Conservation (phyloP, 1,284 basidiomycete genomes). For the Crucibulum parvulum region DNA sequence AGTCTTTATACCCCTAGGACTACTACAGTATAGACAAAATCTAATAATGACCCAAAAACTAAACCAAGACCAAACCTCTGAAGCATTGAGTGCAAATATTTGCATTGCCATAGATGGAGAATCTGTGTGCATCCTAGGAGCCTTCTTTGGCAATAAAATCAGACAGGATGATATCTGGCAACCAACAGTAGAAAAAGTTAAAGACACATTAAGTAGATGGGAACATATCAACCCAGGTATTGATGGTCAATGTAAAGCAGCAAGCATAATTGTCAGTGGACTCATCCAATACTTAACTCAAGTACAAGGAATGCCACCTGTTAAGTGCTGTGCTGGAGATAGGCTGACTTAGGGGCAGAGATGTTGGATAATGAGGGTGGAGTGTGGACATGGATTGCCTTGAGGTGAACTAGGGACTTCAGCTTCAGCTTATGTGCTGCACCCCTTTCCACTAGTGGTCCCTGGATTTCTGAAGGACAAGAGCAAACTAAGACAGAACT, state of each 20-base stretch:
- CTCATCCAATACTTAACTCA: neutral
- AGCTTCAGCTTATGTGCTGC: no score
- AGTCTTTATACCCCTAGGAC: conserved; percentile 32
- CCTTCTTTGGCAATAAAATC: conserved; percentile 16
- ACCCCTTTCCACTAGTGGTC: no score
- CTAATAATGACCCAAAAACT: conserved; percentile 8
- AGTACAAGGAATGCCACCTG: neutral
- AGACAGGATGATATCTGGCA: conserved; percentile 11
- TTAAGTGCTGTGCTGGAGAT: no score
- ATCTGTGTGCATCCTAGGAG: conserved; percentile 12
- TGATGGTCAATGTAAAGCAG: conserved; percentile 8
- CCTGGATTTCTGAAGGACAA: no score
- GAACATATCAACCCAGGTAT: conserved; percentile 12
- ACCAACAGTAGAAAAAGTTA: conserved; percentile 16
- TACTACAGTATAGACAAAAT: conserved; percentile 15
- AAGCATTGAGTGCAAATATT: neutral
- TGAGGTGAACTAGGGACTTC: no score
- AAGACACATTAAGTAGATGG: neutral
- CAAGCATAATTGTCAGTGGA: neutral
- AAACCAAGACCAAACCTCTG: neutral
- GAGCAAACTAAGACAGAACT: no score
- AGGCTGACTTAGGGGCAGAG: no score
- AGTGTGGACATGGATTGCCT: no score
- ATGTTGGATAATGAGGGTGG: no score
- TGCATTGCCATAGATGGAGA: conserved; percentile 9